Evolutionary conservation across 441 rosid genomes (phyloP), one percentile per base, ranked within the genome.

Genomic region (Gossypium davidsonii): DNA sequence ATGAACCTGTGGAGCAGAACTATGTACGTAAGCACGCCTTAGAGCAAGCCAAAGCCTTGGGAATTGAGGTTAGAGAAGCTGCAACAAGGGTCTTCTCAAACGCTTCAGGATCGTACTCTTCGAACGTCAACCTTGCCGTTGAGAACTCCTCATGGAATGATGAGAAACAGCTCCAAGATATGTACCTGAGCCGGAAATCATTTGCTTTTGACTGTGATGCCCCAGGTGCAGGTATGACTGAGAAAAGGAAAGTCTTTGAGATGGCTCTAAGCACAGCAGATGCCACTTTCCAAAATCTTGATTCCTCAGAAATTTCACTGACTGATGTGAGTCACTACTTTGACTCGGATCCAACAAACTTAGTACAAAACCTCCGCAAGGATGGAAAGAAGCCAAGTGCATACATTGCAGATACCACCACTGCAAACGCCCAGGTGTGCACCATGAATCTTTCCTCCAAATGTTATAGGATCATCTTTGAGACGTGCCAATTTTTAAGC

Each of bases 91-190:
- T 93, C 23, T 93, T 93, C 87, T 93, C 98, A 12, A 93, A 93
- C 69, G 95, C 98, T 58, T 93, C 97, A 0, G 98, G 98, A 44
- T 93, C 98, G 3, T 93, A 91, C 86, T 93, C 98, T 66, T 86
- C 98, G 1, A 93, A 91, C 75, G 81, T 93, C 69, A 93, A 88
- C 70, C 95, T 95, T 74, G 99, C 98, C 6, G 97, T 95, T 31
- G 99, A 93, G 83, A 95, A 95, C 77, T 95, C 98, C 70, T 86
- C 97, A 1, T 95, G 99, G 99, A 95, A 93, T 75, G 98, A 95
- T n/a, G 98, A 95, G 95, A 95, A 91, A 78, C 97, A 95, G 83
- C 99, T 95, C 73, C 99, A 95, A 74, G 99, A 95, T 86, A 95
- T 93, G 98, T 95, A 95, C 77, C 76, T 95, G 87, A 91, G 98